These are phyloP conservation scores for Colletotrichum magnum DNA, from an alignment of 2,329 filamentous ascomycete genomes.

Conservation along the genomic window DNA sequence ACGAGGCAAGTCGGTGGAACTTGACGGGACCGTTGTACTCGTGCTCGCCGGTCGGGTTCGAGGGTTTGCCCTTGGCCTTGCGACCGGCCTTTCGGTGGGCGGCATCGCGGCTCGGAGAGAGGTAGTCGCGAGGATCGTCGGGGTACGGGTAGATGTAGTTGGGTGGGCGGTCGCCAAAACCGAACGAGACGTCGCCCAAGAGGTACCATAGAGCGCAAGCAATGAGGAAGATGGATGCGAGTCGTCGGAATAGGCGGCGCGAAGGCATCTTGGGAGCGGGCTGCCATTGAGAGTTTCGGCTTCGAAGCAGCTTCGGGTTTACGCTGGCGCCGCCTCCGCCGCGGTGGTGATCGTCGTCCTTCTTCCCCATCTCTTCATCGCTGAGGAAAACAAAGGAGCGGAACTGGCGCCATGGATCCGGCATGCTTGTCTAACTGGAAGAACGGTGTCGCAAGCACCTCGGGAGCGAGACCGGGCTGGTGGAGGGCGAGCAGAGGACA, in stretches of 20 bases:
- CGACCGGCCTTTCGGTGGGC: slow-evolving; percentile 16
- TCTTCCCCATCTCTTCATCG: slow-evolving; percentile 72
- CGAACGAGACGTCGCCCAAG: slow-evolving; percentile 72
- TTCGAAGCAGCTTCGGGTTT: slow-evolving; percentile 43
- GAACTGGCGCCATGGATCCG: slow-evolving; percentile 49
- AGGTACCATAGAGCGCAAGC: slow-evolving; percentile 73
- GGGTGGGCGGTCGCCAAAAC: slow-evolving; percentile 48
- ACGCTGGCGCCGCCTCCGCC: slow-evolving; percentile 33
- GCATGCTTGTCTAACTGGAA: slow-evolving; percentile 50
- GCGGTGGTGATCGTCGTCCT: slow-evolving; percentile 68
- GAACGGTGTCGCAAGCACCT: background rate
- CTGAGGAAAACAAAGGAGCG: slow-evolving; percentile 59
- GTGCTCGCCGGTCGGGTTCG: slow-evolving; percentile 41
- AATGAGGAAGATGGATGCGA: slow-evolving; percentile 63
- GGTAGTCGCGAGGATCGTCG: slow-evolving; percentile 29
- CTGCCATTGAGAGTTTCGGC: slow-evolving; percentile 55
- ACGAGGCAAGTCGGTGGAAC: slow-evolving; percentile 75
- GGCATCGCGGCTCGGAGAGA: slow-evolving; percentile 25
- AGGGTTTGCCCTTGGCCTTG: slow-evolving; percentile 39
- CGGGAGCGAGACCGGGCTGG: background rate
- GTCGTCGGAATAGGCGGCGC: slow-evolving; percentile 68
- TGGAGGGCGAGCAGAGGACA: slow-evolving; percentile 9
- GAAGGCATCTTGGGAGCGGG: slow-evolving; percentile 57
- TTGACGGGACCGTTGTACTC: slow-evolving; percentile 79
- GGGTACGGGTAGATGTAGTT: slow-evolving; percentile 53